phyloP scores from a whole-genome alignment of 257 asterid genomes.

The Nyctanthes arbortristis region DNA sequence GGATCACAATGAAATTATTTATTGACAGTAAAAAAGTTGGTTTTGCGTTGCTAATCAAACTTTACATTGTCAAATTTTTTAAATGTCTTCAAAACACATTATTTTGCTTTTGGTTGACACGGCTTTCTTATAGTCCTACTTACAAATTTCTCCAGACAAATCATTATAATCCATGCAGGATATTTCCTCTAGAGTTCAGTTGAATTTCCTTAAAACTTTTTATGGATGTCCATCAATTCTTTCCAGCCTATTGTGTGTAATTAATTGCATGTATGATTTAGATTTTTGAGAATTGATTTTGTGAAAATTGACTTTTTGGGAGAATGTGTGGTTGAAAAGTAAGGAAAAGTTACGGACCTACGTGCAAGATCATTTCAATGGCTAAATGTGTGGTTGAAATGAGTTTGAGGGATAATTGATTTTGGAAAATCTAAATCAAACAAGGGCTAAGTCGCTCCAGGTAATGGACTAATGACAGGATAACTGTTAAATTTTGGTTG shows the following conservation, averaged over 20 bases:
- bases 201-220: background rate
- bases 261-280: no score
- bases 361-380: no score
- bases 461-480: background rate
- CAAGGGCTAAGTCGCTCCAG: no score
- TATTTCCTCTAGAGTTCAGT: background rate
- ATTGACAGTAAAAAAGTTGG: background rate
- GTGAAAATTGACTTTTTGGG: no score
- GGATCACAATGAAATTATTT: background rate
- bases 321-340: background rate
- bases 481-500: background rate
- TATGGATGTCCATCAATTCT: background rate
- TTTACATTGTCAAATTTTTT: background rate
- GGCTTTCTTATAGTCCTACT: background rate
- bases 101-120: no score
- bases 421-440: no score
- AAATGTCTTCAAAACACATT: constrained; percentile 5
- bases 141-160: background rate
- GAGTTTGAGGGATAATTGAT: no score
- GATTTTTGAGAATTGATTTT: no score
- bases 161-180: background rate
- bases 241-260: no score
- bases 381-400: no score
- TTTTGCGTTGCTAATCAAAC: background rate
- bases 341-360: no score